These are phyloP conservation scores for Rhizopogon vesiculosus DNA, from an alignment of 768 basidiomycete species.

Conservation along the genomic window DNA sequence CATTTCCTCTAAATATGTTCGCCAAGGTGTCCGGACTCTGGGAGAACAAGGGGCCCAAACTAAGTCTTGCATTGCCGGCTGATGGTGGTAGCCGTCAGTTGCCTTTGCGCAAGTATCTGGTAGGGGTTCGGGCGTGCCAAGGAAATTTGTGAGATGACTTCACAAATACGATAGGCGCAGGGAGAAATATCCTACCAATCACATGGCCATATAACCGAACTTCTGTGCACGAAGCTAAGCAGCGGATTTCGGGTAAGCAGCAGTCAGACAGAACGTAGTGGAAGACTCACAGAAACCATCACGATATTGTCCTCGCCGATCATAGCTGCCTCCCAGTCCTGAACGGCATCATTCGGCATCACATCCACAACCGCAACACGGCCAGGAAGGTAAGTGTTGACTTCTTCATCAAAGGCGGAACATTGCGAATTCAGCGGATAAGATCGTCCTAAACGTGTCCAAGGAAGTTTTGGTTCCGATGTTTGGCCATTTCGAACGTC, in stretches of 20 bases:
- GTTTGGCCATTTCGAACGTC: slow-evolving; percentile 6
- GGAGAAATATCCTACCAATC: not conserved
- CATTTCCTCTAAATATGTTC: not conserved
- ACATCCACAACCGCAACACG: slow-evolving; percentile 14
- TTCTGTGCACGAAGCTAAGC: slow-evolving; percentile 7
- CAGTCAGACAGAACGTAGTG: not conserved
- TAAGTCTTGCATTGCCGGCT: not conserved
- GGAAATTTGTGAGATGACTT: too few species aligned
- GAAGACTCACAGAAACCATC: slow-evolving; percentile 24
- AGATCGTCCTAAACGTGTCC: slow-evolving; percentile 14
- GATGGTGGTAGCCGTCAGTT: not conserved
- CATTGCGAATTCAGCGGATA: slow-evolving; percentile 6
- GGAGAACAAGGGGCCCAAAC: not conserved
- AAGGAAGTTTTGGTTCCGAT: slow-evolving; percentile 4
- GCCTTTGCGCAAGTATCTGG: not conserved
- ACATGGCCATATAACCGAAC: slow-evolving; percentile 27
- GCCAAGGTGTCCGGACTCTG: not conserved
- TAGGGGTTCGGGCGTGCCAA: too few species aligned
- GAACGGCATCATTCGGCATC: not conserved
- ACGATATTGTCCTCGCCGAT: slow-evolving; percentile 31
- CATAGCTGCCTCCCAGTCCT: slow-evolving; percentile 28
- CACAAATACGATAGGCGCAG: not conserved
- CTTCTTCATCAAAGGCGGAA: slow-evolving; percentile 15
- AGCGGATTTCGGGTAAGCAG: not conserved
- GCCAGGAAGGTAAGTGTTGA: slow-evolving; percentile 25